These are phyloP conservation scores for Venturiaceae sp. DNA, from an alignment of 2,329 filamentous ascomycete genomes.

Conservation along the genomic window DNA sequence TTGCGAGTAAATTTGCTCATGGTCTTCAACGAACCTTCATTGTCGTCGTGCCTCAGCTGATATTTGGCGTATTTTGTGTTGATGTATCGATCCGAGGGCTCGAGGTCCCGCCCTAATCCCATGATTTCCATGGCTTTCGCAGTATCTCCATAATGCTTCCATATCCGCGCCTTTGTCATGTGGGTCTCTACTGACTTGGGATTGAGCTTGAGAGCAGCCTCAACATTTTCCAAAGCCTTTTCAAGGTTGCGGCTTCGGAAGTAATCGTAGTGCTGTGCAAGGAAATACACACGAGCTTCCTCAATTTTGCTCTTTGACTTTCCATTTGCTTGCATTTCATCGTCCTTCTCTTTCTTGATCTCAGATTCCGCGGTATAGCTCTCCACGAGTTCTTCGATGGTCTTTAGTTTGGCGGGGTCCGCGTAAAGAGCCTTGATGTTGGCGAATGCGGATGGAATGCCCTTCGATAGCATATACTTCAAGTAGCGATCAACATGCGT, in stretches of 20 bases:
- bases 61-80: slow-evolving; percentile 98
- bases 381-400: slow-evolving; percentile 65
- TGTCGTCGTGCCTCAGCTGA: slow-evolving; percentile 84
- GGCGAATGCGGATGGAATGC: slow-evolving; percentile 90
- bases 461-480: slow-evolving; percentile 76
- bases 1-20: slow-evolving; percentile 92
- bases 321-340: slow-evolving; percentile 38
- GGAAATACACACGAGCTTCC: slow-evolving; percentile 78
- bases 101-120: slow-evolving; percentile 76
- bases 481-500: slow-evolving; percentile 71
- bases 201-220: slow-evolving; percentile 71
- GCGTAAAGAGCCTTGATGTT: slow-evolving; percentile 91
- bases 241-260: slow-evolving; percentile 71
- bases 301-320: slow-evolving; percentile 50
- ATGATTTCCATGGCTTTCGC: slow-evolving; percentile 76
- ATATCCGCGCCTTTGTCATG: slow-evolving; percentile 91
- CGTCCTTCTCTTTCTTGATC: slow-evolving; percentile 34
- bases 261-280: slow-evolving; percentile 97
- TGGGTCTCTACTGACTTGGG: slow-evolving; percentile 81
- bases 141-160: slow-evolving; percentile 78
- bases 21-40: slow-evolving; percentile 73
- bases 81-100: slow-evolving; percentile 90
- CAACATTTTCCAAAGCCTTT: slow-evolving; percentile 73
- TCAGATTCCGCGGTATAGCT: slow-evolving; percentile 58
- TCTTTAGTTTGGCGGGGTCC: slow-evolving; percentile 66